Base-by-base conservation (phyloP, 225 moss, liverwort and hornwort species). In the Pleurozium schreberi region DNA sequence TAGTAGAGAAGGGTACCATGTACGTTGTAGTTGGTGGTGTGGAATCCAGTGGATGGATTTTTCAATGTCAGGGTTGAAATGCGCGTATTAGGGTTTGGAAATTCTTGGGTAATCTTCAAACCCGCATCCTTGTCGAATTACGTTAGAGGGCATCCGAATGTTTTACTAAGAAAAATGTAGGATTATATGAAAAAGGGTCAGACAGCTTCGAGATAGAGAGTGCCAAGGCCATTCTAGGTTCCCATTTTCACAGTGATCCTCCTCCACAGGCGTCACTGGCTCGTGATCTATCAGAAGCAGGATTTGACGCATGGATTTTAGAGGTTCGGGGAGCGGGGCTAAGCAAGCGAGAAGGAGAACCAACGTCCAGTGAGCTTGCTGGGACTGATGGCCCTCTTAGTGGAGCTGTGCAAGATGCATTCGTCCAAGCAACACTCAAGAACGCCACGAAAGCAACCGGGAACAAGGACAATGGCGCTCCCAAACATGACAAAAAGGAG, bases 261-360 rank as follows among this genome's bases (percentile, higher is more conserved):
- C 45, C 87, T 86, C 16, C 80, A 87, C 94, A 98, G 98, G 96
- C 94, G 21, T 97, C 98, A 88, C 89, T 97, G 96, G 97, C 98
- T 60, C 97, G 97, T 83, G 91, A 92, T 87, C 90, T 98, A 80
- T 91, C 98, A 80, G 95, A 83, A 88, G 95, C 94, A 91, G 98
- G 98, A 88, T 97, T 98, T 86, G 98, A 98, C 68, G 88, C 96
- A 73, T 98, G 98, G 98, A 95, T 98, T 94, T 78, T 98, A 85
- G 98, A 98, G 91, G 98, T 98, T 78, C 93, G 98, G 90, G 98
- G 98, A 91, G 94, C 98, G 89, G 98, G 98, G 15, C 92, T 98
- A 52, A 96, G 96, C 90, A 96, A 96, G 89, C 93, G 95, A 79
- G 96, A 95, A 91, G 95, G 93, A 85, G 94, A 98, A 84, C 94